These are phyloP conservation scores for Pneumocystis sp. DNA, from an alignment of 1,139 yeast genomes.

Conservation along the genomic window DNA sequence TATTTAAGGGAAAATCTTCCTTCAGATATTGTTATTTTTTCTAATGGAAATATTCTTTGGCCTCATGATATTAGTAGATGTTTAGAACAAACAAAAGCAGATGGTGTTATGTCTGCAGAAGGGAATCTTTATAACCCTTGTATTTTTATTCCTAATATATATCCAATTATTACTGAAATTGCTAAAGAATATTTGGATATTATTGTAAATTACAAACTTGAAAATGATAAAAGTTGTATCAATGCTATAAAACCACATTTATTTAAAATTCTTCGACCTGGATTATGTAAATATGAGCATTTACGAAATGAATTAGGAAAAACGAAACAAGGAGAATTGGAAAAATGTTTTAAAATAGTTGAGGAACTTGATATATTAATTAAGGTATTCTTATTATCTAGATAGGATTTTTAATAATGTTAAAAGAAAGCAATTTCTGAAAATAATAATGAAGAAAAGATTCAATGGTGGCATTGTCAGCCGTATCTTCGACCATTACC, in stretches of 20 bases:
- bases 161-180: constrained; percentile 72
- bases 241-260: constrained; percentile 58
- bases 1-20: constrained; percentile 72
- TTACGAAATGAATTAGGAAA: constrained; percentile 59
- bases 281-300: constrained; percentile 50
- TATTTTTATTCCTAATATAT: constrained; percentile 52
- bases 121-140: constrained; percentile 92
- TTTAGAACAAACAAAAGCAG: constrained; percentile 46
- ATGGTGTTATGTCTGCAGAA: constrained; percentile 96
- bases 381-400: constrained; percentile 50
- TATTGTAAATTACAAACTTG: constrained; percentile 33
- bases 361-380: constrained; percentile 55
- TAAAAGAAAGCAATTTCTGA: constrained; percentile 23
- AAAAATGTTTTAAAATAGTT: constrained; percentile 31
- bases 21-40: constrained; percentile 68
- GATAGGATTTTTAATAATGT: constrained; percentile 27
- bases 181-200: constrained; percentile 80
- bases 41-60: constrained; percentile 83
- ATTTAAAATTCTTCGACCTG: constrained; percentile 70
- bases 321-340: constrained; percentile 20
- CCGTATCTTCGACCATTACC: constrained; percentile 82
- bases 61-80: constrained; percentile 68
- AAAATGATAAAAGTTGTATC: constrained; percentile 1
- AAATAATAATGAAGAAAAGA: constrained; percentile 65
- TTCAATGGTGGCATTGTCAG: constrained; percentile 97